Base-by-base conservation (phyloP, 257 asterid genomes). In the Lithospermum erythrorhizon region DNA sequence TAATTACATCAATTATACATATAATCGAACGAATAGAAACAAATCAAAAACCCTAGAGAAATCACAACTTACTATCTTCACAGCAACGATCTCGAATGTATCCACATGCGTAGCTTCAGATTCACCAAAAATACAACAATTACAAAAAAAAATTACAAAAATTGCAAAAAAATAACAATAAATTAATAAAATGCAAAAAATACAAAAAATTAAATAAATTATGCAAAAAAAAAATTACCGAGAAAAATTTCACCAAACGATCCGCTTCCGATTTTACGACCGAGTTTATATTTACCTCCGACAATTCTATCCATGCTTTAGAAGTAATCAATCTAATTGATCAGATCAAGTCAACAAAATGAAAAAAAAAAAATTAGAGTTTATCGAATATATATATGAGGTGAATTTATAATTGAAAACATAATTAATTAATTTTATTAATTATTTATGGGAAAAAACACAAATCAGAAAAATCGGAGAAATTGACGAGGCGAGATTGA, bases 21-120 rank as follows among this genome's bases (percentile, higher is more conserved):
- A 27, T 27, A 27, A 27, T 27, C 32, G 6, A 27, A 27, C 32
- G 32, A 3, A 27, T 27, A 3, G 32, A 27, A 27, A n/a, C n/a
- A 27, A 27, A 8, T 30, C 6, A 8, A 35, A 7, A 35, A 35
- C 0, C 11, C 32, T 27, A 35, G 1, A 35, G 7, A 8, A 4
- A 35, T 35, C 1, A 41, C 29, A 66, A 75, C 97, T 84, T 84
- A 89, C 97, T 59, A 90, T 87, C 81, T 90, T 90, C 65, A 90
- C 82, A 37, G 97, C 97, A 21, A 90, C 95, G 78, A 87, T 87
- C 85, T 87, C 97, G 60, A 79, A 83, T 30, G 95, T 79, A 63
- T 87, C 90, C 61, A 87, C 76, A 77, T 90, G 96, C 24, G 95
- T 90, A 73, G 97, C 97, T 90, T 87, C 78, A 77, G 21, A 58